Percentiles rank a stretch among this genome's conserved stretches.
Conservation (phyloP, 2,329 filamentous ascomycete genomes). For the Fusarium sp. region DNA sequence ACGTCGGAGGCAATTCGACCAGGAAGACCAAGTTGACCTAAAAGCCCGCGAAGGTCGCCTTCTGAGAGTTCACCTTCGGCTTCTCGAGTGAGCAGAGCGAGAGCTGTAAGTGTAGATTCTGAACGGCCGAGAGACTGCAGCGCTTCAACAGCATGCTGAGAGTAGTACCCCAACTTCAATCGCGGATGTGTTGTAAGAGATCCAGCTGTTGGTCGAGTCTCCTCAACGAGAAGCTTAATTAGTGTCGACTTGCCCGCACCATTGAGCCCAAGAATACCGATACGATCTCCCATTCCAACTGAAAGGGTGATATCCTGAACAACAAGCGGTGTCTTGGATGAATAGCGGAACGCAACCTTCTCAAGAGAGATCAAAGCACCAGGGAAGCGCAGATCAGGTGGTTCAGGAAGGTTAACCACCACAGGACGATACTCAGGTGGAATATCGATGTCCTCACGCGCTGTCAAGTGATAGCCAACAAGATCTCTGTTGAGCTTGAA, state of each 20-base stretch:
- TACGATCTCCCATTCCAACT: slow-evolving; percentile 77
- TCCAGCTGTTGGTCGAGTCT: slow-evolving; percentile 68
- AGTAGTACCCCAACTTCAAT: slow-evolving; percentile 79
- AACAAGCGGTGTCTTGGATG: slow-evolving; percentile 51
- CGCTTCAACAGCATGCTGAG: slow-evolving; percentile 80
- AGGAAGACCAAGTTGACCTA: slow-evolving; percentile 76
- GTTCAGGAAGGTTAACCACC: slow-evolving; percentile 68
- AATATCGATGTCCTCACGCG: slow-evolving; percentile 77
- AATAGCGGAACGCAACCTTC: slow-evolving; percentile 74
- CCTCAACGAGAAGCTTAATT: slow-evolving; percentile 75
- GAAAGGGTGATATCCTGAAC: slow-evolving; percentile 74
- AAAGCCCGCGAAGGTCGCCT: slow-evolving; percentile 72
- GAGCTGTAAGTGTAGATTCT: slow-evolving; percentile 69
- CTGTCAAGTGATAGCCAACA: slow-evolving; percentile 67
- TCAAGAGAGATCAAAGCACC: slow-evolving; percentile 80
- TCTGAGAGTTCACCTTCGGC: slow-evolving; percentile 67
- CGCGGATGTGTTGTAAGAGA: slow-evolving; percentile 74
- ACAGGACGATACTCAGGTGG: slow-evolving; percentile 71
- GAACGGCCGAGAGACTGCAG: slow-evolving; percentile 66
- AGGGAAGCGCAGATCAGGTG: slow-evolving; percentile 78
- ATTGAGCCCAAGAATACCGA: slow-evolving; percentile 83
- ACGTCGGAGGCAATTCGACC: slow-evolving; percentile 79
- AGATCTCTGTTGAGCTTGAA: slow-evolving; percentile 86
- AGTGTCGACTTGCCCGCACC: slow-evolving; percentile 86
- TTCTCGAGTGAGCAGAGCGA: slow-evolving; percentile 70